Base-by-base conservation (phyloP, 2,329 filamentous ascomycete genomes). In the Hirsutella rhossiliensis region DNA sequence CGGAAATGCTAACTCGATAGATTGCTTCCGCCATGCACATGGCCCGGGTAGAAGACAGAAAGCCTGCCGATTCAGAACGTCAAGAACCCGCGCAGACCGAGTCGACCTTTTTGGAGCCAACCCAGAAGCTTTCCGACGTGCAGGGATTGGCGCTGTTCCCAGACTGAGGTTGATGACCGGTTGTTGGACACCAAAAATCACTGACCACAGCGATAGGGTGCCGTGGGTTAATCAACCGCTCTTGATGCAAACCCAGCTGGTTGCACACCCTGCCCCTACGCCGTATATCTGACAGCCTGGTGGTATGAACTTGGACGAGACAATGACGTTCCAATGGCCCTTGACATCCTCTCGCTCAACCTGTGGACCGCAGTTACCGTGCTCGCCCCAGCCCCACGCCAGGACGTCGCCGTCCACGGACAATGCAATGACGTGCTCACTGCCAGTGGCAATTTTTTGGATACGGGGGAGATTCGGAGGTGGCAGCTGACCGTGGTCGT, bases 341-440 rank as follows among this genome's bases (percentile, higher is more conserved):
- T 81, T 82, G 39, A 88, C 79, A 61, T 85, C 77, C 41, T 78
- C 79, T 48, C 73, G 67, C 17, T 72, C 66, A 48, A 79, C 76
- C 12, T 74, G 68, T 31, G 78, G 76, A 3, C 92, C 92, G 60
- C 92, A 98, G 60, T 98, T 98, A 2, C 92, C 92, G 64, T 98
- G 92, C 63, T 97, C 90, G 2, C 88, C 89, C 92, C 92, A 98
- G 18, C 92, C 92, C 87, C 90, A 97, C 2, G 86, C 77, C 41
- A 94, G 64, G 1, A 95, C 78, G 42, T 81, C 75, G 2, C 78
- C 78, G 18, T 73, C 68, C 11, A 64, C 65, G 0, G 84, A 79
- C 23, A 90, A 62, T 9, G 80, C 86, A 49, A 97, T 63, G n/a
- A 77, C 79, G 62, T 98, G 92, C 62, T 97, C 92, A 57, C 90